These are phyloP conservation scores for Blastocystis sp. DNA, from an alignment of 352 stramenopile species.

Conservation along the genomic window DNA sequence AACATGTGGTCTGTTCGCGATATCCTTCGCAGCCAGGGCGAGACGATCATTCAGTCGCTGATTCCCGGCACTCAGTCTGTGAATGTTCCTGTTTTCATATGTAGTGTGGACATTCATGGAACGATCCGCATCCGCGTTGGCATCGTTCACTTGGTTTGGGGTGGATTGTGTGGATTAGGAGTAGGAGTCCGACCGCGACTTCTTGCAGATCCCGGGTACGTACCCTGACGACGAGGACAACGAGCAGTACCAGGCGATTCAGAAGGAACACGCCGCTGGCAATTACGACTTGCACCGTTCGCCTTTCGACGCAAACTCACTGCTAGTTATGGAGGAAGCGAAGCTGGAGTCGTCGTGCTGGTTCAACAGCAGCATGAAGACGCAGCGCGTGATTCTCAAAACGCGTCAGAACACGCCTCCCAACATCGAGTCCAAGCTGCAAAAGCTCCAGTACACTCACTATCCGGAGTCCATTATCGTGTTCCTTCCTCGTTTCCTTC, in stretches of 20 bases:
- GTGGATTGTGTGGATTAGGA: neutral
- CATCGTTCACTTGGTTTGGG: constrained; percentile 32
- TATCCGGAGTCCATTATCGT: constrained; percentile 41
- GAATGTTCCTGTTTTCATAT: neutral
- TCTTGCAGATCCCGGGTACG: constrained; percentile 45
- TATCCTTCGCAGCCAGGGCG: constrained; percentile 36
- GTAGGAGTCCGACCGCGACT: constrained; percentile 56
- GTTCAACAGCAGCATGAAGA: constrained; percentile 65
- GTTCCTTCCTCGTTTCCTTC: neutral
- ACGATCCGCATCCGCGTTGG: constrained; percentile 42
- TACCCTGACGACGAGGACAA: constrained; percentile 51
- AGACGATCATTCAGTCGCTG: constrained; percentile 5
- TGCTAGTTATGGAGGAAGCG: constrained; percentile 17
- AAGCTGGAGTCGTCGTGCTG: constrained; percentile 21
- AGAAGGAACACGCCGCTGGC: constrained; percentile 3
- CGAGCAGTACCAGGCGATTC: constrained; percentile 10
- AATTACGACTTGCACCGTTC: constrained; percentile 29
- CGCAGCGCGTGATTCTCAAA: constrained; percentile 48
- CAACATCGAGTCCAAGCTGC: constrained; percentile 31
- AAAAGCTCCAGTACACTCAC: constrained; percentile 41
- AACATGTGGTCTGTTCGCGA: constrained; percentile 63
- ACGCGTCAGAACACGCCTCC: constrained; percentile 50
- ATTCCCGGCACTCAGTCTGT: constrained; percentile 9
- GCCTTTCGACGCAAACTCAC: neutral
- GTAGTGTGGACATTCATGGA: constrained; percentile 35